A percentile compares a stretch with the other conserved stretches of the same genome.
phyloP scores from a whole-genome alignment of 2,329 filamentous ascomycete genomes.

The Ceratocystis eucalypticola region DNA sequence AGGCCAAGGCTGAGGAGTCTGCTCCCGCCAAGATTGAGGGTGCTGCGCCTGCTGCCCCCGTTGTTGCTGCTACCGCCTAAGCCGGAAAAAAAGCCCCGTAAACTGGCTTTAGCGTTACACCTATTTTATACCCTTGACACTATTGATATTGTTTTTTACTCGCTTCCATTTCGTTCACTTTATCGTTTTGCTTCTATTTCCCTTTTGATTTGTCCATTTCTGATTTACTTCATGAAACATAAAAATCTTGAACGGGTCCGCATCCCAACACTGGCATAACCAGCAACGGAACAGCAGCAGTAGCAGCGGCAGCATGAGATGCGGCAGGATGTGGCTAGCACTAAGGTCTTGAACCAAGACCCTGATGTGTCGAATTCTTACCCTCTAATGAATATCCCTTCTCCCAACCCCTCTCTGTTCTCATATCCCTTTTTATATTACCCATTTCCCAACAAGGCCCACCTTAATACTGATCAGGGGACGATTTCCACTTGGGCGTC shows the following conservation, averaged over 20 bases:
- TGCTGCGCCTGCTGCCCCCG: conserved; percentile 34
- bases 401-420: not conserved
- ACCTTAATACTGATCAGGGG: not conserved
- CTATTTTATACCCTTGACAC: conserved; percentile 20
- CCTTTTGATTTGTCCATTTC: conserved; percentile 7
- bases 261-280: not conserved
- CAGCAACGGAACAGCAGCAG: not conserved
- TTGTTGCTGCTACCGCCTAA: conserved; percentile 30
- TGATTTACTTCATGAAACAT: conserved; percentile 6
- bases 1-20: conserved; percentile 27
- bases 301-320: not conserved
- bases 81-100: conserved; percentile 5
- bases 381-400: not conserved
- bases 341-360: too few species aligned
- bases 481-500: too few species aligned
- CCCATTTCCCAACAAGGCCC: not conserved
- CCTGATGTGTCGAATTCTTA: conserved; percentile 1
- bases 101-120: conserved; percentile 4
- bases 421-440: not conserved
- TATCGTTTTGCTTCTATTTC: not conserved
- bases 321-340: too few species aligned
- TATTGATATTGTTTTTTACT: conserved; percentile 9
- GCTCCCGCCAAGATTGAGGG: conserved; percentile 30
- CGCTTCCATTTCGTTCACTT: not conserved
- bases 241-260: not conserved